phyloP scores from a whole-genome alignment of 148 eudicot species.

The Diospyros kaki region DNA sequence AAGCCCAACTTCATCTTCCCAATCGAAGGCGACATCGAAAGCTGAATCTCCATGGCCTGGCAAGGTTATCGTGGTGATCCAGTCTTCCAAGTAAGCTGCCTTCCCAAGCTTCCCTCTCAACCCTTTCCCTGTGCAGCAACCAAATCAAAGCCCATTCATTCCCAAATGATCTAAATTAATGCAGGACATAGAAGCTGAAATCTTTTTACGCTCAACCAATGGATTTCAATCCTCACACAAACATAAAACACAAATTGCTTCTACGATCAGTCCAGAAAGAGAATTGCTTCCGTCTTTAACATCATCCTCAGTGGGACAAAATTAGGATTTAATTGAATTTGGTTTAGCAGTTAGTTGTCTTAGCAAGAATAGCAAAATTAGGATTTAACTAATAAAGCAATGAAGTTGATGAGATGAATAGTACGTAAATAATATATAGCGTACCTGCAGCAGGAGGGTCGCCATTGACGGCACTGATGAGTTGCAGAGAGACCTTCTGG shows the following conservation, averaged over 20 bases:
- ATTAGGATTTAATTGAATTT: too few species aligned
- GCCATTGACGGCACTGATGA: conserved; percentile 35
- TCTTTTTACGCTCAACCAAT: too few species aligned
- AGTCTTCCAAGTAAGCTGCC: conserved; percentile 40
- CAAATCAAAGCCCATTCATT: not conserved
- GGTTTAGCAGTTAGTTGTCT: too few species aligned
- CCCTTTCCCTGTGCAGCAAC: conserved; percentile 13
- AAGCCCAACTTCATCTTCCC: conserved; percentile 52
- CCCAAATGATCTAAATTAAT: too few species aligned
- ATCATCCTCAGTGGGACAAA: too few species aligned
- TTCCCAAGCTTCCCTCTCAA: conserved; percentile 30
- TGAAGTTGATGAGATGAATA: not conserved
- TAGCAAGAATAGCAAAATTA: too few species aligned
- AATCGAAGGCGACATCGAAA: conserved; percentile 50
- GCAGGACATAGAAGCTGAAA: too few species aligned
- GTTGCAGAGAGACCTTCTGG: conserved; percentile 50
- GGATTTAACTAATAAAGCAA: too few species aligned
- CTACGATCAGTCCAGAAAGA: too few species aligned
- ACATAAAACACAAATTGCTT: too few species aligned
- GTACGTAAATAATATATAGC: not conserved
- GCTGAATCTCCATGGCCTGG: conserved; percentile 37
- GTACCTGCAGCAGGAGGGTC: conserved; percentile 18
- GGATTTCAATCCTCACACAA: too few species aligned
- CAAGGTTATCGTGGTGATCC: conserved; percentile 40
- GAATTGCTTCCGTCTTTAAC: too few species aligned